Evolutionary conservation across 768 basidiomycete species (phyloP).

Genomic region (Agrocybe pediades): DNA sequence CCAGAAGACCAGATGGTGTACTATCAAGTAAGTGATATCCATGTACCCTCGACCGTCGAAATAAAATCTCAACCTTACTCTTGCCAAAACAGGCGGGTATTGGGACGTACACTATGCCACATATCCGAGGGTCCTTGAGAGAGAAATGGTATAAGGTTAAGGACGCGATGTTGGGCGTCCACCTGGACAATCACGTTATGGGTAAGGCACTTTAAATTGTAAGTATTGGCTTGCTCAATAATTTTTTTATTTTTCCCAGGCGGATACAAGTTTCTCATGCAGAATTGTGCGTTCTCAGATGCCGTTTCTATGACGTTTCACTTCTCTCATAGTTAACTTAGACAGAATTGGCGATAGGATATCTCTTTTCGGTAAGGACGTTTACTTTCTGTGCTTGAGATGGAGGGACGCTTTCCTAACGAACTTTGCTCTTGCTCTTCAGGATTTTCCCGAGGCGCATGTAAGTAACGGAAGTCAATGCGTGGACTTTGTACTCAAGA

Average conservation of each 20-base stretch:
- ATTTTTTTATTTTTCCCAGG: slow-evolving; percentile 22
- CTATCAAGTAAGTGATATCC: slow-evolving; percentile 28
- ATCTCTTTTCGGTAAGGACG: slow-evolving; percentile 48
- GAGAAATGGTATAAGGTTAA: slow-evolving; percentile 42
- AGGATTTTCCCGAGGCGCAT: slow-evolving; percentile 62
- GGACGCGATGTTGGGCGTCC: not conserved
- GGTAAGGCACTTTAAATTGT: slow-evolving; percentile 31
- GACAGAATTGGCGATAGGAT: slow-evolving; percentile 53
- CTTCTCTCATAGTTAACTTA: slow-evolving; percentile 13
- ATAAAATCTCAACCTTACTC: not conserved
- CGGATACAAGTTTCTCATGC: slow-evolving; percentile 62
- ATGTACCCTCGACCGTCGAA: not conserved
- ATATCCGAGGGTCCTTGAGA: slow-evolving; percentile 42
- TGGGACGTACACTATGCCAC: slow-evolving; percentile 48
- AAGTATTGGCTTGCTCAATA: not conserved
- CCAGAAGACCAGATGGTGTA: slow-evolving; percentile 35
- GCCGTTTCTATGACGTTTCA: not conserved
- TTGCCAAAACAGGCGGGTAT: slow-evolving; percentile 45
- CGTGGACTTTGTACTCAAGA: not conserved
- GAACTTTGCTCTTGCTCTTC: not conserved
- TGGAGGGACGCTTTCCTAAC: too few species aligned
- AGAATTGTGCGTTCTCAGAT: slow-evolving; percentile 42
- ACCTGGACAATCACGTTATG: slow-evolving; percentile 54
- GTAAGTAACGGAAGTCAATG: slow-evolving; percentile 42
- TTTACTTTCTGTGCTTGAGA: too few species aligned